Base-by-base conservation (phyloP, 2,329 filamentous ascomycete genomes). In the Aspergillus piperis region DNA sequence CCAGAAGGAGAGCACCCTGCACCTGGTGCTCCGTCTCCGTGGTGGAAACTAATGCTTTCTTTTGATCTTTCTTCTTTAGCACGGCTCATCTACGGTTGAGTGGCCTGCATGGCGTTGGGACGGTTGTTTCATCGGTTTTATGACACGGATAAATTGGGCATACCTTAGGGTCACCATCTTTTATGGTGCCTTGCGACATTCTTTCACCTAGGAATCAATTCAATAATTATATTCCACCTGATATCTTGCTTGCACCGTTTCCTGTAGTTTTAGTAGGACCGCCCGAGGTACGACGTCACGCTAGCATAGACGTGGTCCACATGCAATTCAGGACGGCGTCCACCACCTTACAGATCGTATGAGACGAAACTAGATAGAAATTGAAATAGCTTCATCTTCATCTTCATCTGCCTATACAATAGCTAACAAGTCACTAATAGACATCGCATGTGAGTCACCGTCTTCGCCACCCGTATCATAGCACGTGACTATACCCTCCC, bases 1-100 rank as follows among this genome's bases (percentile, higher is more conserved):
- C 58, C 81, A 82, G 73, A 86, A 86, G 82, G 86, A 88, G 79
- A 84, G 82, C 57, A 88, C 85, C 1, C 79, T 88, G 62, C 86
- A 88, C 76, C 80, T 88, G 78, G 86, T 88, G 71, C 67, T 75
- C 48, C 73, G 73, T 62, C 72, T 75, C 23, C 73, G 73, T 64
- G 73, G 79, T 80, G 84, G 75, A 60, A 77, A 78, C 65, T 75
- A 69, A 69, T 59, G 59, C 53, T 54, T 66, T 64, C 62, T 38
- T 61, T 69, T 57, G 52, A 57, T 32, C 62, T 56, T 62, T 49
- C 62, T 56, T 62, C 48, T 54, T 32, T 62, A 47, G 66, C 56
- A 60, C 63, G 65, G 61, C 65, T 69, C 64, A 62, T 69, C 65
- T 68, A 67, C 60, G 71, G 69, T 71, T 68, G 61, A 58, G 62